A percentile compares a stretch with the other conserved stretches of the same genome.
These are phyloP conservation scores for Echeveria elegans DNA, from an alignment of 164 flowering plant genomes.

Conservation along the genomic window DNA sequence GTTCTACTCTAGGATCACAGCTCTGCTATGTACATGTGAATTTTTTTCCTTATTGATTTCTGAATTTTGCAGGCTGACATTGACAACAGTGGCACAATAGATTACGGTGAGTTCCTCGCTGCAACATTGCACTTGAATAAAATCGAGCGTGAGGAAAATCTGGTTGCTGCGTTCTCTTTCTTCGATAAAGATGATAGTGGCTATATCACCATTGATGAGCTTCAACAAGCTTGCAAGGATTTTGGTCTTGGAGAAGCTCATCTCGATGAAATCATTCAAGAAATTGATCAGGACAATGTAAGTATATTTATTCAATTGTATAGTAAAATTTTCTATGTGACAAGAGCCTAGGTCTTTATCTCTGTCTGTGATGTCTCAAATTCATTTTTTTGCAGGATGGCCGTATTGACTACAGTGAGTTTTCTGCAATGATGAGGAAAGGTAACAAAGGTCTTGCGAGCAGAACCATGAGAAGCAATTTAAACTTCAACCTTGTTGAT, in stretches of 20 bases:
- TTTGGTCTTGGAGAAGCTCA: conserved; percentile 71
- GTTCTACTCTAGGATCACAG: not conserved
- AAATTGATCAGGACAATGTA: conserved; percentile 81
- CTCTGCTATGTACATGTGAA: not conserved
- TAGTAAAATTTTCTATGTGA: not conserved
- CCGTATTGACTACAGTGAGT: conserved; percentile 9
- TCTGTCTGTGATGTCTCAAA: not conserved
- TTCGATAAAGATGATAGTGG: conserved; percentile 92
- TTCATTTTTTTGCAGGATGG: not conserved
- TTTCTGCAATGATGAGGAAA: conserved; percentile 10
- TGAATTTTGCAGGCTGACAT: conserved; percentile 57
- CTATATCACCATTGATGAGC: conserved; percentile 78
- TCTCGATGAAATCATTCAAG: conserved; percentile 68
- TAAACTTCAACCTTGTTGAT: conserved; percentile 4
- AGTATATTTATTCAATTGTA: no score
- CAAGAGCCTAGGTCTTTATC: not conserved
- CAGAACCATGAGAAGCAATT: conserved; percentile 10
- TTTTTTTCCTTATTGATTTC: not conserved
- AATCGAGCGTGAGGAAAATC: conserved; percentile 77
- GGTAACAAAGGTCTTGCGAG: conserved; percentile 10
- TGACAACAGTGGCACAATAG: conserved; percentile 75
- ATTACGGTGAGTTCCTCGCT: conserved; percentile 83
- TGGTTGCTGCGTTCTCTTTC: conserved; percentile 60
- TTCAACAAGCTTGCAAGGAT: conserved; percentile 74
- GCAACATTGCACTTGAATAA: conserved; percentile 83